Evolutionary conservation across 352 stramenopile species (phyloP).

Genomic region (Phytophthora sp.): DNA sequence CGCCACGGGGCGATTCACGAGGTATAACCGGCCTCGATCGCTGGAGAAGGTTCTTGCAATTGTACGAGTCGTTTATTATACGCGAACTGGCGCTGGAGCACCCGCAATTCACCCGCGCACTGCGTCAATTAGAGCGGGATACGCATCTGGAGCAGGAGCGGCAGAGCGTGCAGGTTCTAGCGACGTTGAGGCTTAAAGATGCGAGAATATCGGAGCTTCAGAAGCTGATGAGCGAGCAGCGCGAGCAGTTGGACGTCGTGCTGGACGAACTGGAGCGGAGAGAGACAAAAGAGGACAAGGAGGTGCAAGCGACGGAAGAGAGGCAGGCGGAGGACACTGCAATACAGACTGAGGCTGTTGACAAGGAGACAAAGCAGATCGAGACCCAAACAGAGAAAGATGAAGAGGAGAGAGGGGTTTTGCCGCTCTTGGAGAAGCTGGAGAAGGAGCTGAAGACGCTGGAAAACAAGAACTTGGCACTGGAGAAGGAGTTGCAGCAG

Average conservation of each 20-base stretch:
- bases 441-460: slow-evolving; percentile 31
- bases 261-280: slow-evolving; percentile 37
- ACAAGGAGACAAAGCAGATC: not conserved
- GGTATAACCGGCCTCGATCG: not conserved
- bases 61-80: slow-evolving; percentile 28
- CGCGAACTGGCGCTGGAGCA: slow-evolving; percentile 25
- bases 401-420: slow-evolving; percentile 2
- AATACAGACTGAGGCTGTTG: slow-evolving; percentile 21
- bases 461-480: slow-evolving; percentile 26
- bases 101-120: slow-evolving; percentile 25
- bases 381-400: slow-evolving; percentile 15
- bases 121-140: slow-evolving; percentile 29
- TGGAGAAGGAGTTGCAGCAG: slow-evolving; percentile 32
- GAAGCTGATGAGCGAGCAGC: slow-evolving; percentile 25
- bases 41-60: slow-evolving; percentile 31
- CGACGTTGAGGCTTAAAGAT: slow-evolving; percentile 32
- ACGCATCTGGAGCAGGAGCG: slow-evolving; percentile 28
- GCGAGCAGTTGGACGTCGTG: slow-evolving; percentile 36
- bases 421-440: slow-evolving; percentile 26
- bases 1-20: not conserved
- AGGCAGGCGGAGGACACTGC: slow-evolving; percentile 10
- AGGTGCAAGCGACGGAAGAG: slow-evolving; percentile 13
- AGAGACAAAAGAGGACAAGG: slow-evolving; percentile 30
- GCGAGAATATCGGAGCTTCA: slow-evolving; percentile 25
- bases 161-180: slow-evolving; percentile 34